Conservation (phyloP, 179 eudicot genomes). For the Drosera spatulata region DNA sequence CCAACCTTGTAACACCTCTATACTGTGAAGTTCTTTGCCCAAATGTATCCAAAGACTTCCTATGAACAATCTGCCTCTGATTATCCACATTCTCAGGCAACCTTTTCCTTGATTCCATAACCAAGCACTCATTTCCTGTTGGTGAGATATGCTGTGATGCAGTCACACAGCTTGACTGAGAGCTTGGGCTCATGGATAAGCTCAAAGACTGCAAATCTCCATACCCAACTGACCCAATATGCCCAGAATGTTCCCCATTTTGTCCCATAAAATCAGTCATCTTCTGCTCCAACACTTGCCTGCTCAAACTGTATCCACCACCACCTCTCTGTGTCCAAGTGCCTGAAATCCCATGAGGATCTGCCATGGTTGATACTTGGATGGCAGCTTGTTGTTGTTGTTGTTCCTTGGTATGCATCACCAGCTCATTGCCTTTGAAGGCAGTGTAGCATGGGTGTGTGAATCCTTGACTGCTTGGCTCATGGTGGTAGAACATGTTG, state of each 20-base stretch:
- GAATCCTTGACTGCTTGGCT: background rate
- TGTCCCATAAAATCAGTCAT: slow-evolving; percentile 4
- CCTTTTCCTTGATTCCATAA: slow-evolving; percentile 50
- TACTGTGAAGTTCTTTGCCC: slow-evolving; percentile 88
- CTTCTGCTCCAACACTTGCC: slow-evolving; percentile 6
- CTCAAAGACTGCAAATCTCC: slow-evolving; percentile 45
- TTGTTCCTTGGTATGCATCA: background rate
- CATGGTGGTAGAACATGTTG: slow-evolving; percentile 1
- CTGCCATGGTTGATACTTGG: slow-evolving; percentile 1
- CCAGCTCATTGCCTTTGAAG: background rate
- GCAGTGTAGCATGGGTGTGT: background rate
- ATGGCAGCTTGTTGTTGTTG: background rate
- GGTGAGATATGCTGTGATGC: slow-evolving; percentile 34
- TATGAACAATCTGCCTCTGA: slow-evolving; percentile 56
- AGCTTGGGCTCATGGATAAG: slow-evolving; percentile 70
- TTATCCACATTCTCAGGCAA: slow-evolving; percentile 30
- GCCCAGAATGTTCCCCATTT: slow-evolving; percentile 18
- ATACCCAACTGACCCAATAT: slow-evolving; percentile 22
- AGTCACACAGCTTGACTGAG: slow-evolving; percentile 57
- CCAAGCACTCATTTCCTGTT: slow-evolving; percentile 17
- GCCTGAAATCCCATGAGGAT: slow-evolving; percentile 6
- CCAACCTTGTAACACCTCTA: slow-evolving; percentile 78
- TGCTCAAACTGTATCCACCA: slow-evolving; percentile 11
- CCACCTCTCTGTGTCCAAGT: slow-evolving; percentile 17
- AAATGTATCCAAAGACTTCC: slow-evolving; percentile 79